These are phyloP conservation scores for Datisca glomerata DNA, from an alignment of 306 rosid genomes.

Conservation along the genomic window DNA sequence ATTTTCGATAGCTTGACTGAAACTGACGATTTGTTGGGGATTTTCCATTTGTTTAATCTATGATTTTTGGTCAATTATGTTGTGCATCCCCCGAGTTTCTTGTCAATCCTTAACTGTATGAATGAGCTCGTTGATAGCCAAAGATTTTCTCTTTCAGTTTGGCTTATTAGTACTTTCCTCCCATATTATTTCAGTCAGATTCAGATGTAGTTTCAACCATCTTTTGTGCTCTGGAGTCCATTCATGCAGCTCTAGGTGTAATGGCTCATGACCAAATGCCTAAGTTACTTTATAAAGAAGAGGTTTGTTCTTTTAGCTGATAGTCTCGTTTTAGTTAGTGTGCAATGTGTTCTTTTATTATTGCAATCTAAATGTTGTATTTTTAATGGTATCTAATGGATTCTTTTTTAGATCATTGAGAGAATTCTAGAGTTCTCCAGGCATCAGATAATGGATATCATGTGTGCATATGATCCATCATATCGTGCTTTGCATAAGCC, in stretches of 20 bases:
- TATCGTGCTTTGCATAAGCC: slow-evolving; percentile 85
- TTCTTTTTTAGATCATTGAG: slow-evolving; percentile 60
- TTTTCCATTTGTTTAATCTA: too few relatives aligned
- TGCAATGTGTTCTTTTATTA: neutral
- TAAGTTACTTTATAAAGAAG: slow-evolving; percentile 90
- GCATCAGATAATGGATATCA: slow-evolving; percentile 83
- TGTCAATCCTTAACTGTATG: too few relatives aligned
- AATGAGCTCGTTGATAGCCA: too few relatives aligned
- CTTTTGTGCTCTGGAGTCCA: slow-evolving; percentile 80
- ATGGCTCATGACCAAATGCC: slow-evolving; percentile 89
- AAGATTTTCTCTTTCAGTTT: too few relatives aligned
- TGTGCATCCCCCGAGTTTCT: too few relatives aligned
- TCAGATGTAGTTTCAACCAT: slow-evolving; percentile 61
- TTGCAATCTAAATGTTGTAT: neutral
- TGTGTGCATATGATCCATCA: slow-evolving; percentile 93
- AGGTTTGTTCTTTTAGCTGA: slow-evolving; percentile 30
- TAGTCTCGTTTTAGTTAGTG: neutral
- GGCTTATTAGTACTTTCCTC: slow-evolving; percentile 2
- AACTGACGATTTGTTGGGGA: too few relatives aligned
- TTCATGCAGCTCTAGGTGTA: slow-evolving; percentile 84
- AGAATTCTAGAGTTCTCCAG: slow-evolving; percentile 90
- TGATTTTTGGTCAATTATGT: too few relatives aligned
- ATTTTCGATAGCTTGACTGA: too few relatives aligned
- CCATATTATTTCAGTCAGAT: slow-evolving; percentile 58
- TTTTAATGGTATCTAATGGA: neutral